Conservation (phyloP, 1,284 basidiomycete genomes). For the Limonomyces culmigenus region DNA sequence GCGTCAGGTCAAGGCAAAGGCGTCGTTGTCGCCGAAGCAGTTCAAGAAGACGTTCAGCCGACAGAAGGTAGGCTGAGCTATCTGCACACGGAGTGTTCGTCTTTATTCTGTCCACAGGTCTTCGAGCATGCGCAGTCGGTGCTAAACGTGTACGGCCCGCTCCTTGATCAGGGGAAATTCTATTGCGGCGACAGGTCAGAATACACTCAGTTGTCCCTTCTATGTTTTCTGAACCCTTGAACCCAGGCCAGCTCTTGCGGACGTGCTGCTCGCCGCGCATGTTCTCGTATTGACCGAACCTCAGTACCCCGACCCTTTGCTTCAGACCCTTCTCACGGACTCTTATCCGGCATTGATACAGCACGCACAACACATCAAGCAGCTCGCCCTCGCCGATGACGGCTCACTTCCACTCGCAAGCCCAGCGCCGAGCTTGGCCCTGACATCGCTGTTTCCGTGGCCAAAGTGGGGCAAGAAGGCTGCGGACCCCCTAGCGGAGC, state of each 20-base stretch:
- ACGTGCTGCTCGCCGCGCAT: constrained; percentile 49
- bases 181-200: constrained; percentile 30
- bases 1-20: constrained; percentile 15
- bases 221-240: constrained; percentile 1
- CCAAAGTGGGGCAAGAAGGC: background rate
- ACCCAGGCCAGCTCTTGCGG: constrained; percentile 45
- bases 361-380: constrained; percentile 35
- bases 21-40: constrained; percentile 5
- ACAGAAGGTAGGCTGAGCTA: constrained; percentile 32
- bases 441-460: background rate
- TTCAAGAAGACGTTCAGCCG: constrained; percentile 37
- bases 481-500: background rate
- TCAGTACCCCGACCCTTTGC: constrained; percentile 40
- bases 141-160: constrained; percentile 37
- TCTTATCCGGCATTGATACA: constrained; percentile 36
- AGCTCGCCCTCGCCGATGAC: constrained; percentile 14
- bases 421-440: background rate
- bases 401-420: too few species aligned
- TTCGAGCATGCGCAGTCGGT: constrained; percentile 34
- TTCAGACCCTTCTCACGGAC: constrained; percentile 33
- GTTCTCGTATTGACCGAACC: constrained; percentile 40
- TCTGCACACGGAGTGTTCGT: too few species aligned
- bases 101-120: constrained; percentile 1
- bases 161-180: constrained; percentile 34
- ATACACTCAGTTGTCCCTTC: background rate